Base-by-base conservation (phyloP, 345 rosid genomes). In the Salix udensis region DNA sequence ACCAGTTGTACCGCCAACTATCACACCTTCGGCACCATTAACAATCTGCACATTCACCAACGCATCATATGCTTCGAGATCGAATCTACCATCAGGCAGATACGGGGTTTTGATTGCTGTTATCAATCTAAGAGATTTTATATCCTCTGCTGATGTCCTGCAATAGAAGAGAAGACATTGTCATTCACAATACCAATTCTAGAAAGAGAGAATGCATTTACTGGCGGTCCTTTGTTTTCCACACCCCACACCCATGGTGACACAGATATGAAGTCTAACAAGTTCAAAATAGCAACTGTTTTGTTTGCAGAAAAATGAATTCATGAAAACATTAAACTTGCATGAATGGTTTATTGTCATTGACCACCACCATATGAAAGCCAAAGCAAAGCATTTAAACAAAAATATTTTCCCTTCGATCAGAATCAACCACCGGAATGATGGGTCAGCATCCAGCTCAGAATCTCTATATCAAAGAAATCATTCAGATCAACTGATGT, bases 101-200 rank as follows among this genome's bases (percentile, higher is more conserved):
- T 93, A 95, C 0, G 96, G 97, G n/a, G 97, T 91, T 77, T 95
- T 95, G 79, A 91, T 91, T 76, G 97, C 97, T 72, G 97, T 93
- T 65, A 95, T 89, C 77, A 95, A 79, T 80, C 88, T 83, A 81
- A 95, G 89, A 16, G 88, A 73, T 78, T 88, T 90, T 73, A 93
- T 89, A 75, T 88, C 96, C n/a, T 89, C 94, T 11, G 88, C 77
- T 26, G 85, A 86, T 67, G 94, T 91, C 89, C 98, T 93, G 89
- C 74, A 78, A 75, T 23, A 77, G 79, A 7, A 34, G 37, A 18
- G 53, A 68, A 13, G 75, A 76, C 23, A 36, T 26, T 11, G 72
- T 65, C 37, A 71, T 42, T 39, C 77, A 39, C 21, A 23, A 67
- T 71, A 75, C 26, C 44, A 79, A 50, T 60, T 79, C 39, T 64